phyloP scores from a whole-genome alignment of 306 rosid species.

The Macrotyloma uniflorum region DNA sequence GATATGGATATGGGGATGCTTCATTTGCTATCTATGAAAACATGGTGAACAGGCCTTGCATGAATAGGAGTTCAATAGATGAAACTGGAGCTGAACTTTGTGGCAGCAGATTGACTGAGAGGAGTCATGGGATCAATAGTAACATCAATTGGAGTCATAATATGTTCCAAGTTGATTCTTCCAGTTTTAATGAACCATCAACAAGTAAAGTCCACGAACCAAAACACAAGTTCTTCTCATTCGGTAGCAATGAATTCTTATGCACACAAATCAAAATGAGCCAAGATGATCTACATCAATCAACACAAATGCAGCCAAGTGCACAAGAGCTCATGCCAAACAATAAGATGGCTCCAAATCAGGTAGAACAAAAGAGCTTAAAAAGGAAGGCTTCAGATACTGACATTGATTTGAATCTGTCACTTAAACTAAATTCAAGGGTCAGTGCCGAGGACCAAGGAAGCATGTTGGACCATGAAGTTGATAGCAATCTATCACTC shows the following conservation, averaged over 20 bases:
- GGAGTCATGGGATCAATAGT: conserved; percentile 30
- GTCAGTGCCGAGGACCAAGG: conserved; percentile 25
- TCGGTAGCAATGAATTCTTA: conserved; percentile 40
- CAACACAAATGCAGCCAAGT: conserved; percentile 26
- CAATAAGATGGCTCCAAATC: background rate
- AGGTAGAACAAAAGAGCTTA: conserved; percentile 38
- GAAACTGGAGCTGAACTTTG: conserved; percentile 49
- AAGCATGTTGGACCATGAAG: conserved; percentile 45
- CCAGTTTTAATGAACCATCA: conserved; percentile 47
- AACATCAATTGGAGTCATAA: conserved; percentile 31
- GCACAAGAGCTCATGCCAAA: conserved; percentile 38
- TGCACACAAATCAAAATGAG: conserved; percentile 31
- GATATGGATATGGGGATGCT: conserved; percentile 51
- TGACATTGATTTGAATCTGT: conserved; percentile 70
- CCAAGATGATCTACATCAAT: conserved; percentile 28
- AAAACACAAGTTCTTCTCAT: conserved; percentile 46
- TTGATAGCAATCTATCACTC: conserved; percentile 60
- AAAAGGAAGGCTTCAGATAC: conserved; percentile 64
- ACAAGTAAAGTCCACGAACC: conserved; percentile 45
- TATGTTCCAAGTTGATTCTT: conserved; percentile 36
- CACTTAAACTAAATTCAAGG: conserved; percentile 61
- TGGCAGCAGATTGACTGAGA: conserved; percentile 42
- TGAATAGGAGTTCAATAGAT: conserved; percentile 27
- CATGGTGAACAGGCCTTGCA: conserved; percentile 38
- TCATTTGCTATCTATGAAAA: conserved; percentile 55